Evolutionary conservation across 768 basidiomycete species (phyloP).

Genomic region (Tricholoma matsutake): DNA sequence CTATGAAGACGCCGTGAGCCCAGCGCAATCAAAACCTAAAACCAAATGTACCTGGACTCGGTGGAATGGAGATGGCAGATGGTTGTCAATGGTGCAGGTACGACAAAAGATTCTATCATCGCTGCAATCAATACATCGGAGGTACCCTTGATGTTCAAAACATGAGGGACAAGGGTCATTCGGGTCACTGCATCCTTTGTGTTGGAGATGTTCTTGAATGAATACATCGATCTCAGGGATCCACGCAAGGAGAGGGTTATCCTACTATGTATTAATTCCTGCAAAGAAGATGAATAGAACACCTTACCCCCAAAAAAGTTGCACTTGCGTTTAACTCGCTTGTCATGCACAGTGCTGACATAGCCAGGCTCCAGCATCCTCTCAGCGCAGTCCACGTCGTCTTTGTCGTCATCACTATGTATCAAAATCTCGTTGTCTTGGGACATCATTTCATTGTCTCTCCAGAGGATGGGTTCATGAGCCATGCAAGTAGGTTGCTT

Average conservation of each 20-base stretch:
- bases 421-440: not conserved
- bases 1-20: no score
- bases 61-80: not conserved
- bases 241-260: constrained; percentile 1
- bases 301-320: not conserved
- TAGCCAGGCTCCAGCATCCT: not conserved
- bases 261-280: not conserved
- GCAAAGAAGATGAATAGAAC: not conserved
- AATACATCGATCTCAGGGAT: not conserved
- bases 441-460: not conserved
- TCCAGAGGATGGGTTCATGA: not conserved
- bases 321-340: not conserved
- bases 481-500: not conserved
- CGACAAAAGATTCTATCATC: not conserved
- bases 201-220: not conserved
- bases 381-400: not conserved
- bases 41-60: not conserved
- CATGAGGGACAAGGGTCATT: not conserved
- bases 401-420: not conserved
- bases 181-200: not conserved
- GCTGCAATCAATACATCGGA: not conserved
- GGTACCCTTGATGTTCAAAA: not conserved
- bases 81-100: not conserved
- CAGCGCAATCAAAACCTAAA: no score
- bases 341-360: not conserved